Base-by-base conservation (phyloP, 2,329 filamentous ascomycete genomes). In the Ampelomyces quisqualis region DNA sequence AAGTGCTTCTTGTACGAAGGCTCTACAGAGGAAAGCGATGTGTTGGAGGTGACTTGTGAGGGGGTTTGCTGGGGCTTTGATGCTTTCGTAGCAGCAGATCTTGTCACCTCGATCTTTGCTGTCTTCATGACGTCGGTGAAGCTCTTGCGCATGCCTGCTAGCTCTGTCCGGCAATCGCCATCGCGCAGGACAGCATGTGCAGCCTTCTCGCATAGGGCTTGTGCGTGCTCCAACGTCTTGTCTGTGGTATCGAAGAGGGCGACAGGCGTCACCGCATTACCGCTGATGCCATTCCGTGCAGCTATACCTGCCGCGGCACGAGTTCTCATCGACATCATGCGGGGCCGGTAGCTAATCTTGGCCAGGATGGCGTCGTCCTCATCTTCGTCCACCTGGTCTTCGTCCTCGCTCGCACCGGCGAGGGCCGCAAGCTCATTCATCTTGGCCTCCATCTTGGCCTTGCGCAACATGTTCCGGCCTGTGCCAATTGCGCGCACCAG, bases 181-280 rank as follows among this genome's bases (percentile, higher is more conserved):
- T 90, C 86, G 17, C 90, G 82, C n/a, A 96, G 75, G 47, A 93
- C 89, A 59, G 94, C 88, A 61, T 95, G 90, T 0, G 90, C 90
- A 2, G 86, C 90, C 38, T 84, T 83, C 70, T 96, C 90, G 64
- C 88, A 94, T 56, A 90, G 80, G 40, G 78, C 78, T 65, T 95
- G 89, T 4, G 88, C 86, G 49, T 81, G 80, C 62, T 95, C 90
- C 18, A 96, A 74, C 1, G 81, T 79, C 62, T 85, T 86, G 62
- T 95, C 90, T 1, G 90, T 76, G 30, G 80, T 76, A 51, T 94
- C 88, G 60, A 69, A 70, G 6, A 61, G 34, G 28, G 58, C 60
- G 20, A 47, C 44, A 18, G 62, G 52, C 14, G 57, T 51, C 14
- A 34, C 38, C 7, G 45, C 39, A 21, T 38, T 49, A 22, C 43